Percentiles rank a stretch among this genome's conserved stretches.
Evolutionary conservation across 768 basidiomycete genomes (phyloP).

Genomic region (Boletellus ananiceps): DNA sequence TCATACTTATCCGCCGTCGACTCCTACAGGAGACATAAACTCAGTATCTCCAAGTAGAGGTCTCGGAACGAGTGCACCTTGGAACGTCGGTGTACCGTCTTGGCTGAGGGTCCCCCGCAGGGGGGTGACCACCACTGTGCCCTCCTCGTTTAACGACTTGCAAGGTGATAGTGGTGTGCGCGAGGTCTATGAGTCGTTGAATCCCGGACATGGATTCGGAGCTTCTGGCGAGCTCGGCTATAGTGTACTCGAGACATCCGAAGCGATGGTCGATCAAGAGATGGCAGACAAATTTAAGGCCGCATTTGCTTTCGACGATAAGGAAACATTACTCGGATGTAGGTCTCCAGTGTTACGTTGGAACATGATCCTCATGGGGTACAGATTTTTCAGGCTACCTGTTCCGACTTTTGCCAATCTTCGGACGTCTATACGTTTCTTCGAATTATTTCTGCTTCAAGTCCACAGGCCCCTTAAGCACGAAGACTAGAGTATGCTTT

Average conservation of each 20-base stretch:
- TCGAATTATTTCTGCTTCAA: conserved; percentile 93
- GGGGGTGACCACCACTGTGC: conserved; percentile 31
- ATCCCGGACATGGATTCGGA: conserved; percentile 21
- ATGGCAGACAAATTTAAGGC: conserved; percentile 70
- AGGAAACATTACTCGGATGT: conserved; percentile 86
- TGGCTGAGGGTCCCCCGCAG: conserved; percentile 57
- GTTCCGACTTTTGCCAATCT: conserved; percentile 84
- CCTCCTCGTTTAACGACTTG: conserved; percentile 16
- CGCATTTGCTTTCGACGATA: conserved; percentile 85
- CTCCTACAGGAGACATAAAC: conserved; percentile 46
- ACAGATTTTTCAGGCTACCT: conserved; percentile 89
- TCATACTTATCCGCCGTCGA: conserved; percentile 81
- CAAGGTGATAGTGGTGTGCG: conserved; percentile 40
- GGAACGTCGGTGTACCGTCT: conserved; percentile 67
- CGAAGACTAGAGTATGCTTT: conserved; percentile 70
- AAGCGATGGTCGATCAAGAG: conserved; percentile 56
- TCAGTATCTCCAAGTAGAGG: conserved; percentile 41
- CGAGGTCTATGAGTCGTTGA: conserved; percentile 47
- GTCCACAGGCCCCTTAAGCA: conserved; percentile 73
- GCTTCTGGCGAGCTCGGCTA: conserved; percentile 60
- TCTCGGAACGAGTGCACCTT: conserved; percentile 34
- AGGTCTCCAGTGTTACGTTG: conserved; percentile 32
- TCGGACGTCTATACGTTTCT: conserved; percentile 87
- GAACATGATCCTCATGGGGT: conserved; percentile 5
- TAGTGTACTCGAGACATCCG: conserved; percentile 77